Conservation (phyloP, 2,329 filamentous ascomycete genomes). For the Cladophialophora immunda region DNA sequence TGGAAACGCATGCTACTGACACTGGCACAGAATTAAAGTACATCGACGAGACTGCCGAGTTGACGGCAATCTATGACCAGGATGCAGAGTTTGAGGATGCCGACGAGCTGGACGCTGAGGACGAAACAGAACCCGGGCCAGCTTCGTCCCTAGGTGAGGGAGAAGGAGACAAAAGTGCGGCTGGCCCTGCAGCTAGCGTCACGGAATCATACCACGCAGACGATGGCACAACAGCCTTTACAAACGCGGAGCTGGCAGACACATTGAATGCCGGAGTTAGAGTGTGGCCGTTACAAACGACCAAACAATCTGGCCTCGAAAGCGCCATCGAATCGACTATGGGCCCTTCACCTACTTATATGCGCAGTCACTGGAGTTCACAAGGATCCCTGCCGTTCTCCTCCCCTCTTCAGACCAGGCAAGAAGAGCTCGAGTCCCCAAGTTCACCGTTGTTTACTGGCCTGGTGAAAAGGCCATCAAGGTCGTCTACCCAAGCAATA, state of each 20-base stretch:
- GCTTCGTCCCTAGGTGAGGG: background rate
- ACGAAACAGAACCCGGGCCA: background rate
- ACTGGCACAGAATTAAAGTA: slow-evolving; percentile 35
- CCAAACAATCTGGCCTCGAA: background rate
- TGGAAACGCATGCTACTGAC: background rate
- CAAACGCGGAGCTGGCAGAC: background rate
- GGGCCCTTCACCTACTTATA: background rate
- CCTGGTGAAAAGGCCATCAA: slow-evolving; percentile 23
- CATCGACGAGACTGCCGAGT: slow-evolving; percentile 42
- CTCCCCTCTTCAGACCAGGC: slow-evolving; percentile 10
- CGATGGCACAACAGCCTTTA: background rate
- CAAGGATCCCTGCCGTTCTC: slow-evolving; percentile 12
- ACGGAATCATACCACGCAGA: background rate
- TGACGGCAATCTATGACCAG: slow-evolving; percentile 36
- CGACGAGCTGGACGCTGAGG: background rate
- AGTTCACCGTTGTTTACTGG: slow-evolving; percentile 8
- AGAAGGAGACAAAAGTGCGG: background rate
- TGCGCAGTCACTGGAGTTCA: background rate
- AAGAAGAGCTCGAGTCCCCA: background rate
- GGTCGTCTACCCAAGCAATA: slow-evolving; percentile 4
- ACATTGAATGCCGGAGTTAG: background rate
- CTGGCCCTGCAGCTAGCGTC: background rate
- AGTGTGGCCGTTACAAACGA: background rate
- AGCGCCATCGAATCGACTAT: background rate
- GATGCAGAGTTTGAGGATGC: slow-evolving; percentile 3